Base-by-base conservation (phyloP, 202 grass and related monocot genomes). In the Setaria italica region DNA sequence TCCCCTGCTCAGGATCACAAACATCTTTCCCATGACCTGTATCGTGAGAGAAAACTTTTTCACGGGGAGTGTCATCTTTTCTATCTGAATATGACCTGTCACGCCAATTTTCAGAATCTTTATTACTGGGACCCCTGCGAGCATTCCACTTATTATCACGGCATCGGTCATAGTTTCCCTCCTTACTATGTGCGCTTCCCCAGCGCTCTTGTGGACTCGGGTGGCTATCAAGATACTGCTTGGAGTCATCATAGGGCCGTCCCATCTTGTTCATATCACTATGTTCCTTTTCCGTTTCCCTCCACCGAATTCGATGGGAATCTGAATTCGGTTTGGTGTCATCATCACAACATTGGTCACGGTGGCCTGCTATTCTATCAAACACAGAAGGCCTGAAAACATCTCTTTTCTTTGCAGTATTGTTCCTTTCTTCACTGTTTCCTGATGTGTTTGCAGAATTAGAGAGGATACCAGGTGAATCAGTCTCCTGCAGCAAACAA, bases 311-410 rank as follows among this genome's bases (percentile, higher is more conserved):
- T 56, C 82, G 84, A 79, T 71, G 74, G 55, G 73, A 72, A 49
- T 59, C 89, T 66, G 89, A 90, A 89, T 91, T 93, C 63, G 81
- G 80, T 82, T 94, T 90, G 49, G 85, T 88, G 80, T 92, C 92
- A 73, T 99, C 97, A 72, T 91, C 92, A 54, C 80, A 78, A 77
- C 92, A 90, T 59, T 77, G 86, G 67, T 93, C 92, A 71, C 62
- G 72, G 49, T 71, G 84, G 35, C 72, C 88, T 91, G 69, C 14
- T 86, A 94, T 83, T 77, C 74, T 78, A 67, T 94, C 88, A 86
- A 92, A 83, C 59, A 90, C 65, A 85, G 93, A 86, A 42, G 90
- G 84, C 84, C 96, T 98, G 74, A 94, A 98, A 80, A 87, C 93
- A 83, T 94, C 84, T 29, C 51, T 90, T 90, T 86, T 93, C 82